Conservation (phyloP, 805 yeast species). For the Teunomyces pallodes region DNA sequence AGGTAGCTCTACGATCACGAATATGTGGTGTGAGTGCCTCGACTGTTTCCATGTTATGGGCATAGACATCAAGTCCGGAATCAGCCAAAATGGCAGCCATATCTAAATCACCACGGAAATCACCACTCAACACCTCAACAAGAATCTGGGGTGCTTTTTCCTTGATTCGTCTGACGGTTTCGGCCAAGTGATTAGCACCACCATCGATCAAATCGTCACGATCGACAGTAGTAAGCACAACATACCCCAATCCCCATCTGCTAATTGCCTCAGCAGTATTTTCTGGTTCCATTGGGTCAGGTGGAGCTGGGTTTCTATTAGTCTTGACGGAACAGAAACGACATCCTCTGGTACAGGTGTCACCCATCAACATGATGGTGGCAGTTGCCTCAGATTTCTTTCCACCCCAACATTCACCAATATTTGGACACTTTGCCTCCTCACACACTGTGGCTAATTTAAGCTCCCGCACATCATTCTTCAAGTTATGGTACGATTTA, state of each 20-base stretch:
- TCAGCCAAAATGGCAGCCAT: conserved; percentile 77
- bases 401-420: conserved; percentile 99
- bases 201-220: conserved; percentile 94
- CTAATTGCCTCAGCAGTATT: conserved; percentile 96
- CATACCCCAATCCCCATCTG: conserved; percentile 98
- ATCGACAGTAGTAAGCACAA: conserved; percentile 95
- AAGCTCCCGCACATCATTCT: conserved; percentile 82
- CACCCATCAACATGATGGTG: conserved; percentile 97
- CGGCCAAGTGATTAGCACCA: conserved; percentile 86
- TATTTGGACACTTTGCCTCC: conserved; percentile 99
- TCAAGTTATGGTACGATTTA: conserved; percentile 70
- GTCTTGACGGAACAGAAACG: conserved; percentile 97
- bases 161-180: conserved; percentile 82
- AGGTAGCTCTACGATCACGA: conserved; percentile 95
- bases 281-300: conserved; percentile 96
- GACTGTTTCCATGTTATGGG: conserved; percentile 95
- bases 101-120: conserved; percentile 85
- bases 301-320: conserved; percentile 76
- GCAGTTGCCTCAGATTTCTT: conserved; percentile 91
- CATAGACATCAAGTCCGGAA: conserved; percentile 92
- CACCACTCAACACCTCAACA: conserved; percentile 94
- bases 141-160: conserved; percentile 84
- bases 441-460: conserved; percentile 95
- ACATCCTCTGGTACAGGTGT: conserved; percentile 99
- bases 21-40: conserved; percentile 92